Conservation (phyloP, 192 early-diverging fungal species). For the Coemansia sp. region DNA sequence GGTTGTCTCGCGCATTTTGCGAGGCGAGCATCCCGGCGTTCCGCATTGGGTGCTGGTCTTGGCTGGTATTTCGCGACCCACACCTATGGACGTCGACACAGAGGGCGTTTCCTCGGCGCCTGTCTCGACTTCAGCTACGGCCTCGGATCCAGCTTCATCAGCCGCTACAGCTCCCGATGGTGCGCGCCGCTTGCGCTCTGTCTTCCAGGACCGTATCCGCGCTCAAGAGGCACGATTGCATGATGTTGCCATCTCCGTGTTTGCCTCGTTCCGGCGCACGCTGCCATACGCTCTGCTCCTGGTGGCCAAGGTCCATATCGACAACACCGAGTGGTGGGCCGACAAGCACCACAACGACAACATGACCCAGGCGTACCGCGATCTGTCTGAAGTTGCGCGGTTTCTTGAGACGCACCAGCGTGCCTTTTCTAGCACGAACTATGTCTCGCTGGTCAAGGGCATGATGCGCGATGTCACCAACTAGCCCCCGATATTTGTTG, state of each 20-base stretch:
- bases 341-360: slow-evolving; percentile 26
- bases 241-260: slow-evolving; percentile 35
- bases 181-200: slow-evolving; percentile 13
- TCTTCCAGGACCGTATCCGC: slow-evolving; percentile 44
- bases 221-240: slow-evolving; percentile 38
- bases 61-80: slow-evolving; percentile 21
- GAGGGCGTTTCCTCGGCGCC: background rate
- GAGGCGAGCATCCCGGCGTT: slow-evolving; percentile 42
- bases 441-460: slow-evolving; percentile 48
- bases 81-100: background rate
- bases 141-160: background rate
- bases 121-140: background rate
- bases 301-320: slow-evolving; percentile 46
- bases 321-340: slow-evolving; percentile 51
- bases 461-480: slow-evolving; percentile 25
- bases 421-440: slow-evolving; percentile 44
- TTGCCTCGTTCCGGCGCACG: slow-evolving; percentile 48
- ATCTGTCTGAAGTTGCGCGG: slow-evolving; percentile 28
- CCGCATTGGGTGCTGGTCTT: slow-evolving; percentile 40
- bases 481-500: background rate
- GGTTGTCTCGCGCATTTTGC: slow-evolving; percentile 48
- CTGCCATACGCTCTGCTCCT: slow-evolving; percentile 47
- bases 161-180: background rate
- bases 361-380: slow-evolving; percentile 37
- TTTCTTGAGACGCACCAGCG: slow-evolving; percentile 49